Conservation (phyloP, 106 monocot genomes). For the Dioscorea alata region DNA sequence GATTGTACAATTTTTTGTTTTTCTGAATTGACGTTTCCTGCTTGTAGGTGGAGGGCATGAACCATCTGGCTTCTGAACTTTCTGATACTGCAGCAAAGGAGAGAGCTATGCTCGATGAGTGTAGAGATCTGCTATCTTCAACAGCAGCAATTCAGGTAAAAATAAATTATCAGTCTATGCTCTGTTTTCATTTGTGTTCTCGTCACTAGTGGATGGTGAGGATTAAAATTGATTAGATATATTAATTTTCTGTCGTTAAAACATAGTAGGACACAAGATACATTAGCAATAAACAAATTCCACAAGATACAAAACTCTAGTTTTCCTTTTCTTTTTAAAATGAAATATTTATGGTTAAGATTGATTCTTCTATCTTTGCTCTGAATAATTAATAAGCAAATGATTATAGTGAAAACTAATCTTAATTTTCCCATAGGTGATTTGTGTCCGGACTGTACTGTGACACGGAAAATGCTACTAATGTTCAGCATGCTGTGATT, state of each 20-base stretch:
- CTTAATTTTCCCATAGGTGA: background rate
- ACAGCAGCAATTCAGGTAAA: conserved; percentile 71
- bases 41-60: conserved; percentile 50
- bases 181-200: background rate
- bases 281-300: background rate
- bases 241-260: background rate
- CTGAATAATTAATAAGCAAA: background rate
- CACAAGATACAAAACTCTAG: background rate
- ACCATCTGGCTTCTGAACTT: conserved; percentile 50
- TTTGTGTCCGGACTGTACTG: background rate
- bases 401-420: background rate
- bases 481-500: too few species aligned
- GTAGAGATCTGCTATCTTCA: conserved; percentile 56
- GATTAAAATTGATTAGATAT: background rate
- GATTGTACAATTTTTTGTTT: background rate
- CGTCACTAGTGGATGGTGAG: background rate
- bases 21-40: background rate
- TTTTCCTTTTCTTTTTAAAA: background rate
- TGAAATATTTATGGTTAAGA: too few species aligned
- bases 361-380: background rate
- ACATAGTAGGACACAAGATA: background rate
- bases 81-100: conserved; percentile 48
- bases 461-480: background rate
- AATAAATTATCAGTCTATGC: background rate
- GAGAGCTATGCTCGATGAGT: conserved; percentile 54